Conservation (phyloP, 768 basidiomycete genomes). For the Exidia glandulosa region DNA sequence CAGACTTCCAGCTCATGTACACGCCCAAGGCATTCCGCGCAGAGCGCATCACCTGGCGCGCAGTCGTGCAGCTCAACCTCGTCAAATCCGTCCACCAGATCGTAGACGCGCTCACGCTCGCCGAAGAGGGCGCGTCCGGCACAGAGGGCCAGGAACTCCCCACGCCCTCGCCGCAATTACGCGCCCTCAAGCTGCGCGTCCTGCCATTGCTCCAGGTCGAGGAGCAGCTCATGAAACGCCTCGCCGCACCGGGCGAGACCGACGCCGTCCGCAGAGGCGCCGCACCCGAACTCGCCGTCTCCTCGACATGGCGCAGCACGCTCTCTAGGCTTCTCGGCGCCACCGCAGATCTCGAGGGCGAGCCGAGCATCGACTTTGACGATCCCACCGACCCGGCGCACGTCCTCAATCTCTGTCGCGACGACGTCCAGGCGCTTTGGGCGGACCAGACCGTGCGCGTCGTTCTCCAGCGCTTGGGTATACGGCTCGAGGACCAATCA, state of each 20-base stretch:
- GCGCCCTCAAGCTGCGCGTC: conserved; percentile 48
- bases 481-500: conserved; percentile 51
- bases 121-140: conserved; percentile 28
- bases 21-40: conserved; percentile 48
- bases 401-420: conserved; percentile 39
- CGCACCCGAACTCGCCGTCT: conserved; percentile 33
- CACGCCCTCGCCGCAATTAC: conserved; percentile 31
- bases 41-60: conserved; percentile 50
- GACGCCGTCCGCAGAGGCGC: conserved; percentile 37
- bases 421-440: conserved; percentile 65
- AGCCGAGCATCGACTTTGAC: conserved; percentile 11
- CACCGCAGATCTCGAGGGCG: not conserved
- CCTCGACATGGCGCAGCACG: conserved; percentile 35
- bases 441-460: conserved; percentile 39
- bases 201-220: conserved; percentile 53
- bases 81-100: conserved; percentile 55
- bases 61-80: conserved; percentile 58
- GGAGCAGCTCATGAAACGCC: conserved; percentile 46
- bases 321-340: conserved; percentile 31
- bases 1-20: conserved; percentile 62
- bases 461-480: conserved; percentile 33
- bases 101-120: conserved; percentile 39
- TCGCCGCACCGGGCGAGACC: conserved; percentile 30
- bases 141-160: conserved; percentile 17
- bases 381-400: conserved; percentile 34